A percentile compares a stretch with the other conserved stretches of the same genome.
Evolutionary conservation across 306 rosid genomes (phyloP).

Genomic region (Rubus idaeus): DNA sequence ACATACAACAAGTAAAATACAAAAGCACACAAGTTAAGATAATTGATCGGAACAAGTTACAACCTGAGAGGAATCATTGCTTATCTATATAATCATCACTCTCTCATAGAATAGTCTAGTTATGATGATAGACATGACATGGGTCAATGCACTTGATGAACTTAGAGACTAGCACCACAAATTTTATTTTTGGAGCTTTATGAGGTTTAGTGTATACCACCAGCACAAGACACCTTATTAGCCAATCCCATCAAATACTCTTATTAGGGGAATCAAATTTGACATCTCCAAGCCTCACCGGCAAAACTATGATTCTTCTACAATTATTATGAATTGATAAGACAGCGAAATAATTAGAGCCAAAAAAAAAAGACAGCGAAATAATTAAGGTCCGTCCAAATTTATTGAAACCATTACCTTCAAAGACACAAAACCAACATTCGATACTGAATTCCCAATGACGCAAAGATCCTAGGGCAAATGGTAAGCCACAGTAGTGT

Average conservation of each 20-base stretch:
- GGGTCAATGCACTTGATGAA: background rate
- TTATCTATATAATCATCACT: background rate
- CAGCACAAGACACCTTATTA: background rate
- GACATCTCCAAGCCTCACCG: background rate
- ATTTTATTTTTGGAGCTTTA: background rate
- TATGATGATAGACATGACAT: background rate
- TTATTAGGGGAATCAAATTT: background rate
- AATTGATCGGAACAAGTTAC: conserved; percentile 6
- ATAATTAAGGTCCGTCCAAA: background rate
- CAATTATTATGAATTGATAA: background rate
- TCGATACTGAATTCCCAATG: too few relatives aligned
- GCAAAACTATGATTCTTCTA: background rate
- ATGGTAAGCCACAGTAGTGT: background rate
- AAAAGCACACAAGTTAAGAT: conserved; percentile 9
- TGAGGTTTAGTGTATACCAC: background rate
- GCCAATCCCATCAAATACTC: background rate
- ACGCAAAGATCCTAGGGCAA: too few relatives aligned
- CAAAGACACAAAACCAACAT: background rate
- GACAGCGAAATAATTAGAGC: background rate
- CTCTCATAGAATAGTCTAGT: background rate
- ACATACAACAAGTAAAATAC: background rate
- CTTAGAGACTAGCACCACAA: background rate
- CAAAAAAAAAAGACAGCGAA: too few relatives aligned
- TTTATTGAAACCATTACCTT: background rate
- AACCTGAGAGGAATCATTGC: background rate